Conservation (phyloP, 495 filamentous ascomycete species). For the Rhizodiscina lignyota region DNA sequence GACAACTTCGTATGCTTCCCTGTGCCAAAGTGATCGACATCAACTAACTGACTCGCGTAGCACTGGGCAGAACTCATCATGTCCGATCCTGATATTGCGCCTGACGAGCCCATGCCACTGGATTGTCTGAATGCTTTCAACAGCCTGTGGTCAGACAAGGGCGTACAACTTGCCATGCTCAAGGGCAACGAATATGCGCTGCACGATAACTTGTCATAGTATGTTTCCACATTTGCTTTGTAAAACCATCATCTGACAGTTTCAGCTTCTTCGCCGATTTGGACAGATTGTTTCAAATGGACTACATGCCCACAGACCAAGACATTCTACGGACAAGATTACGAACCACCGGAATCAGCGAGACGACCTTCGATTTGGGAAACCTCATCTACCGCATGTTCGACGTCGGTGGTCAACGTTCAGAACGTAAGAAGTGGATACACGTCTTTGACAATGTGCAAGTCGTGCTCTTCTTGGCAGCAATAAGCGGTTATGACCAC, state of each 20-base stretch:
- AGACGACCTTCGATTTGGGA: constrained; percentile 96
- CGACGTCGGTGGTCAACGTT: constrained; percentile 95
- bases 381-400: constrained; percentile 99
- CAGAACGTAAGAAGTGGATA: constrained; percentile 99
- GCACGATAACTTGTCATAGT: constrained; percentile 98
- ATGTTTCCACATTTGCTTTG: constrained; percentile 24
- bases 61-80: too few relatives aligned
- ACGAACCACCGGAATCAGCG: constrained; percentile 98
- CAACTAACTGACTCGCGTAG: too few relatives aligned
- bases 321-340: constrained; percentile 96
- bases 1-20: constrained; percentile 14
- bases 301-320: constrained; percentile 94
- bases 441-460: constrained; percentile 99
- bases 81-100: constrained; percentile 69
- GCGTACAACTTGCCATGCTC: constrained; percentile 81
- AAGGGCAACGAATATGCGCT: constrained; percentile 95
- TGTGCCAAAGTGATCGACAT: too few relatives aligned
- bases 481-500: constrained; percentile 98
- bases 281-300: constrained; percentile 73
- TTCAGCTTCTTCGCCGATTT: constrained; percentile 92
- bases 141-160: constrained; percentile 83
- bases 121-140: constrained; percentile 91
- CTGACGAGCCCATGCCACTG: constrained; percentile 83
- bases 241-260: constrained; percentile 2
- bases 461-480: constrained; percentile 94